Evolutionary conservation across 345 rosid genomes (phyloP).

Genomic region (Carallia brachiata): DNA sequence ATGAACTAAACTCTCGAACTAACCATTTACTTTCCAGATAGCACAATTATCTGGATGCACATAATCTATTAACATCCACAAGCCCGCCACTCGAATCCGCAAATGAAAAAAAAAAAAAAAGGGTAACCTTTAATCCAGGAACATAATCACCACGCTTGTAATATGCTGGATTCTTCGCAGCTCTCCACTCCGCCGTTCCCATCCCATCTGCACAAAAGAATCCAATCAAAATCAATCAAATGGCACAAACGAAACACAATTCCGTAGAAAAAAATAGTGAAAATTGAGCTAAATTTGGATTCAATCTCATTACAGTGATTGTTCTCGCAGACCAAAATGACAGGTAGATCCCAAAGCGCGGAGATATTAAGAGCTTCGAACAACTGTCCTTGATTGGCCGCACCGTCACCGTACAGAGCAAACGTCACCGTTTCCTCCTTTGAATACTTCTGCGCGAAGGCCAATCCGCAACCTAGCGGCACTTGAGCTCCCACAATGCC

Average conservation of each 20-base stretch:
- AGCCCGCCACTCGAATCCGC: neutral
- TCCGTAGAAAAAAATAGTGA: neutral
- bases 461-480: slow-evolving; percentile 90
- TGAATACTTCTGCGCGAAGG: slow-evolving; percentile 86
- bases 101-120: neutral
- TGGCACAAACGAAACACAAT: neutral
- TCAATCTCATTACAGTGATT: slow-evolving; percentile 65
- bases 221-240: slow-evolving; percentile 9
- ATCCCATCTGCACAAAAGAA: slow-evolving; percentile 65
- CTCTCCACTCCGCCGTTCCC: slow-evolving; percentile 99
- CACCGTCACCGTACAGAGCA: slow-evolving; percentile 90
- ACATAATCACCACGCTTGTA: slow-evolving; percentile 99
- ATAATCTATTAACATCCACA: neutral
- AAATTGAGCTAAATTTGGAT: neutral
- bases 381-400: slow-evolving; percentile 98
- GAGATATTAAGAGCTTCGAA: slow-evolving; percentile 91
- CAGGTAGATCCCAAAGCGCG: slow-evolving; percentile 99
- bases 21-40: too few relatives aligned
- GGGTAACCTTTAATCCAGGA: slow-evolving; percentile 84
- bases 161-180: slow-evolving; percentile 85
- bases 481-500: slow-evolving; percentile 98
- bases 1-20: neutral
- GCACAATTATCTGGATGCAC: too few relatives aligned
- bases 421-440: slow-evolving; percentile 88
- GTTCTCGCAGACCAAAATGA: slow-evolving; percentile 90